Evolutionary conservation across 441 rosid species (phyloP).

Genomic region (Aleurites moluccanus): DNA sequence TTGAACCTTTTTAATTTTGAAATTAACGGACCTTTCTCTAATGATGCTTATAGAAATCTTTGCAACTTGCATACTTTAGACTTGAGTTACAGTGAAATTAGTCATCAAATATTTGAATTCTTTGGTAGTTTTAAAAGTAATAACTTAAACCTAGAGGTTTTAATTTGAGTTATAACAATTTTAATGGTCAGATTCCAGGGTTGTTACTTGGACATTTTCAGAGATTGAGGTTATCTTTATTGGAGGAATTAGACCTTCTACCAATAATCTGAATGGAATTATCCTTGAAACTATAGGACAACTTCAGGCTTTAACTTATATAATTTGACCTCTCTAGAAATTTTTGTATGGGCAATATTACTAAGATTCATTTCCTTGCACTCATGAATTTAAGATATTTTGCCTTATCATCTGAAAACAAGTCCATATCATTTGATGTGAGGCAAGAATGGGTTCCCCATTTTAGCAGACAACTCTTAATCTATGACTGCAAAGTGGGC

Average conservation of each 20-base stretch:
- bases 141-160: conserved; percentile 31
- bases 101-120: conserved; percentile 23
- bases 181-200: conserved; percentile 30
- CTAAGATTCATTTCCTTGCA: conserved; percentile 18
- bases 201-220: conserved; percentile 1
- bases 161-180: conserved; percentile 32
- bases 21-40: neutral
- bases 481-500: conserved; percentile 1
- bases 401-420: conserved; percentile 6
- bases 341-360: conserved; percentile 10
- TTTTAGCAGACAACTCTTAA: conserved; percentile 7
- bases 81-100: conserved; percentile 9
- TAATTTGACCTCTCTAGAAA: conserved; percentile 8
- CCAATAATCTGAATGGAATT: conserved; percentile 15
- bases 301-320: conserved; percentile 3
- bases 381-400: conserved; percentile 2
- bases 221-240: conserved; percentile 12
- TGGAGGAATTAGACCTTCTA: conserved; percentile 18
- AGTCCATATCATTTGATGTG: conserved; percentile 16
- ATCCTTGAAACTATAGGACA: conserved; percentile 21
- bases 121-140: conserved; percentile 31
- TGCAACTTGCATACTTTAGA: conserved; percentile 17
- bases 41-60: conserved; percentile 6
- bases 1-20: conserved; percentile 9
- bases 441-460: conserved; percentile 18